Percentiles rank a stretch among this genome's conserved stretches.
Conservation (phyloP, 2,329 filamentous ascomycete genomes). For the Botryosphaeria agaves region DNA sequence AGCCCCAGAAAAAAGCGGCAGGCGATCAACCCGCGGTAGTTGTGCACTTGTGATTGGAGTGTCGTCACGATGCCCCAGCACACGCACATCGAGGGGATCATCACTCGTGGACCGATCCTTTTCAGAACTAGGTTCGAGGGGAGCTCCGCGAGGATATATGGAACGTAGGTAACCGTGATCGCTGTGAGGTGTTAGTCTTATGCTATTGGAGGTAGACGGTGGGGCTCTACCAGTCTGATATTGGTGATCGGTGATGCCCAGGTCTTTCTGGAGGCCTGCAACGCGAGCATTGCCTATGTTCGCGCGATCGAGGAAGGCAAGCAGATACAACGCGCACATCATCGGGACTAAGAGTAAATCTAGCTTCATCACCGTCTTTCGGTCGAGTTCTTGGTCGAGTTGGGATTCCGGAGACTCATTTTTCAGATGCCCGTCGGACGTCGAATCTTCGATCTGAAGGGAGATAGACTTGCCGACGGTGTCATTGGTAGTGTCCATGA, state of each 20-base stretch:
- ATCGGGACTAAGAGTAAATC: slow-evolving; percentile 31
- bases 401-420: slow-evolving; percentile 2
- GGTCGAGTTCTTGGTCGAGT: slow-evolving; percentile 22
- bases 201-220: background rate
- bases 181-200: slow-evolving; percentile 9
- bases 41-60: slow-evolving; percentile 23
- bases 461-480: background rate
- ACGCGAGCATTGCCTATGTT: slow-evolving; percentile 24
- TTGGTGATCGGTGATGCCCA: slow-evolving; percentile 10
- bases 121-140: slow-evolving; percentile 24
- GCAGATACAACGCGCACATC: slow-evolving; percentile 26
- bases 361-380: slow-evolving; percentile 28
- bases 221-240: slow-evolving; percentile 8
- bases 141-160: slow-evolving; percentile 22
- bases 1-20: slow-evolving; percentile 23
- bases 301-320: slow-evolving; percentile 28
- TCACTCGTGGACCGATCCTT: slow-evolving; percentile 20
- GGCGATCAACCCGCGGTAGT: slow-evolving; percentile 21
- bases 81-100: slow-evolving; percentile 20
- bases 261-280: slow-evolving; percentile 19
- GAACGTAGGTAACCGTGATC: slow-evolving; percentile 26
- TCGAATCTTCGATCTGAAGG: background rate
- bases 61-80: slow-evolving; percentile 22
- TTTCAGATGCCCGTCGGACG: background rate
- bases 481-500: background rate